These are phyloP conservation scores for Hypomontagnella submonticulosa DNA, from an alignment of 495 filamentous ascomycete genomes.

Conservation along the genomic window DNA sequence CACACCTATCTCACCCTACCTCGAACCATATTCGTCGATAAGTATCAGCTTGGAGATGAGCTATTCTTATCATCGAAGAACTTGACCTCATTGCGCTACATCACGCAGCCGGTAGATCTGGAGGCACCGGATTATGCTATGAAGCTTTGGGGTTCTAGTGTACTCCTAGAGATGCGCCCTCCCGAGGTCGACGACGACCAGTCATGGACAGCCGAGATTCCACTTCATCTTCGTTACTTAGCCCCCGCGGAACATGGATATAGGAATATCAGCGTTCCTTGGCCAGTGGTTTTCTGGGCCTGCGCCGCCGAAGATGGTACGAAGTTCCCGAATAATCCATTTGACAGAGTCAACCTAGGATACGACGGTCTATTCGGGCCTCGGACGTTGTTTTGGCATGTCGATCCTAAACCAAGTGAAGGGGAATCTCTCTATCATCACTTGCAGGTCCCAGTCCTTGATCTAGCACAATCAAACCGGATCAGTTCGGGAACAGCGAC, in stretches of 20 bases:
- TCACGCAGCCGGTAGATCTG: constrained; percentile 86
- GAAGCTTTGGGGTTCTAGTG: constrained; percentile 79
- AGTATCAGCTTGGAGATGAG: constrained; percentile 80
- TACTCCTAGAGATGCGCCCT: constrained; percentile 78
- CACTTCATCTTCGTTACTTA: constrained; percentile 91
- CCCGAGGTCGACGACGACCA: constrained; percentile 49
- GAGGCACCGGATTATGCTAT: constrained; percentile 90
- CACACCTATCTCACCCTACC: constrained; percentile 90
- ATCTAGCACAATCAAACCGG: constrained; percentile 64
- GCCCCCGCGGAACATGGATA: constrained; percentile 65
- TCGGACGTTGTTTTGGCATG: constrained; percentile 86
- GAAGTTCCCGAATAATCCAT: constrained; percentile 82
- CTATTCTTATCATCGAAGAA: constrained; percentile 81
- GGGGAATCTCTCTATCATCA: constrained; percentile 63
- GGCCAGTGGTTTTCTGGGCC: constrained; percentile 92
- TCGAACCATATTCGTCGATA: constrained; percentile 83
- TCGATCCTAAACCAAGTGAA: constrained; percentile 66
- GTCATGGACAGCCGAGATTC: constrained; percentile 79
- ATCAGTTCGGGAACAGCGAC: constrained; percentile 78
- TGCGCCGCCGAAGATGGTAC: constrained; percentile 78
- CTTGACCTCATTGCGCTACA: constrained; percentile 71
- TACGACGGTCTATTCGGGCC: constrained; percentile 88
- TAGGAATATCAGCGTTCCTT: constrained; percentile 64
- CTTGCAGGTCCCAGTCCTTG: constrained; percentile 81
- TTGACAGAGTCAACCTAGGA: constrained; percentile 83